phyloP scores from a whole-genome alignment of 2,329 filamentous ascomycete species.

The Monilinia vaccinii-corymbosi region DNA sequence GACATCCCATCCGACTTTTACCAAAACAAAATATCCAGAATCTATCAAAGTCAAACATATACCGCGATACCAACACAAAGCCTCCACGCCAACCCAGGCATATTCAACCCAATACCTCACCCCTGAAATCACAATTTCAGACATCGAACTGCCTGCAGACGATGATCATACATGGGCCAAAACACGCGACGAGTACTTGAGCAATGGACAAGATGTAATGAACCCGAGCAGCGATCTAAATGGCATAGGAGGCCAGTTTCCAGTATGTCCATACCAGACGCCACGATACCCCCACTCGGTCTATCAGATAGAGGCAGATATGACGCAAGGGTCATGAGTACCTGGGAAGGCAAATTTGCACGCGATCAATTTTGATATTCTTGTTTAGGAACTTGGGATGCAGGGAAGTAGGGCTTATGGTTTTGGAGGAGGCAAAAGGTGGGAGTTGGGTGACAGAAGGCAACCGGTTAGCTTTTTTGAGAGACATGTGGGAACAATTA shows the following conservation, averaged over 20 bases:
- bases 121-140: not conserved
- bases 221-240: not conserved
- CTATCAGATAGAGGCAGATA: not conserved
- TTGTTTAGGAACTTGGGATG: not conserved
- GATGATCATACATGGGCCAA: not conserved
- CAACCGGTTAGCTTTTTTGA: not conserved
- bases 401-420: not conserved
- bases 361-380: not conserved
- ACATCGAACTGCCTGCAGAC: not conserved
- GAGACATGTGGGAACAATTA: not conserved
- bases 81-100: not conserved
- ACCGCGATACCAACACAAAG: not conserved
- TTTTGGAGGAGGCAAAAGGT: not conserved
- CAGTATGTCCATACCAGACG: not conserved
- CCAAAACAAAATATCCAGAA: not conserved
- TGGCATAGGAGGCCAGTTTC: not conserved
- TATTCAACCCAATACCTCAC: not conserved
- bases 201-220: not conserved
- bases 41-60: not conserved
- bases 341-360: not conserved
- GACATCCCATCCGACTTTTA: constrained; percentile 1
- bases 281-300: not conserved
- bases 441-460: not conserved
- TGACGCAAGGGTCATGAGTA: not conserved
- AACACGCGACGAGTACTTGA: not conserved